Evolutionary conservation across 2,329 filamentous ascomycete genomes (phyloP), one percentile per base, ranked within the genome.

Genomic region (Fusarium beomiforme): DNA sequence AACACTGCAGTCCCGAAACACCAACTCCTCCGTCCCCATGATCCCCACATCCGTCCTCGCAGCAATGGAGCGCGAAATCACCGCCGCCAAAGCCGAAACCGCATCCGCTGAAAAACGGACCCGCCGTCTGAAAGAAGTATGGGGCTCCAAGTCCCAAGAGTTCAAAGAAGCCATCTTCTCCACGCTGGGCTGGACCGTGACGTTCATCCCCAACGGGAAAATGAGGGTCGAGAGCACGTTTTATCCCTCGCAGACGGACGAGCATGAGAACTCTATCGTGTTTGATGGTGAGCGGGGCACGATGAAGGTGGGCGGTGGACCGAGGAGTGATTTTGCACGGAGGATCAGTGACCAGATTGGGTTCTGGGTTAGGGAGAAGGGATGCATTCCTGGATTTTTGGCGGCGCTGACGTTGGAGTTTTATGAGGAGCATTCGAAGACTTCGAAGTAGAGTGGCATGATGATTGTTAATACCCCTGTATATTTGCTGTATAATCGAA

Each of bases 281-380:
- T 98, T 98, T 79, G 94, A 97, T 81, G 94, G 94, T 55, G 94
- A 98, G 83, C 91, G 92, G 63, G 96, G 95, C 11, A 98, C 95
- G 2, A 99, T 99, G 96, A 99, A 99, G 86, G 93, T 99, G 62
- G 93, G 92, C 36, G 96, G 96, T 3, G 96, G 96, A 0, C 93
- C 94, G 3, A 89, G 93, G 78, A 97, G 93, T 78, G 87, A 90
- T 16, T 99, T 99, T 81, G 96, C 95, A 3, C 84, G 89, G 59
- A 91, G 94, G 81, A 97, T 99, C 70, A 88, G 88, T 71, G 92
- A 93, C 77, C 89, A 95, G 79, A 95, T 98, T 77, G 92, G 94
- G 71, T 98, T 97, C 81, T 99, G 96, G 95, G 95, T 98, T 2
- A 89, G 97, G 77, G 94, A 96, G 76, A 90, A 94, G 83, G 95